These are phyloP conservation scores for Anthoceros angustus DNA, from an alignment of 225 moss, liverwort and hornwort species.

Conservation along the genomic window DNA sequence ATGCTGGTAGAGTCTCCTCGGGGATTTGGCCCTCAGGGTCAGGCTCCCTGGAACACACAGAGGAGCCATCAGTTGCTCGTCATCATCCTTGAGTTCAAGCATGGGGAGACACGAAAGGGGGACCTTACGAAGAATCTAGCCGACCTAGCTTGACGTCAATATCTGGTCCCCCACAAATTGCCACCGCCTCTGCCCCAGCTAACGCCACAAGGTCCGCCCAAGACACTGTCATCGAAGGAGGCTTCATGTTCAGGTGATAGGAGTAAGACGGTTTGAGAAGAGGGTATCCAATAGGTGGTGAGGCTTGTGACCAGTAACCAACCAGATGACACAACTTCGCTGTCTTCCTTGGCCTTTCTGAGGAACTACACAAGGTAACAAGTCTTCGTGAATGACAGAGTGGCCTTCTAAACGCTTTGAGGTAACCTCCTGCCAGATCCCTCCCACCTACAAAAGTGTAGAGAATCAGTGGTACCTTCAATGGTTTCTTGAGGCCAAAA, in stretches of 20 bases:
- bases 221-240: conserved; percentile 45
- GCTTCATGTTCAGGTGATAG: conserved; percentile 4
- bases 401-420: background rate
- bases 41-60: conserved; percentile 27
- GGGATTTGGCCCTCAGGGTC: conserved; percentile 92
- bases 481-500: conserved; percentile 52
- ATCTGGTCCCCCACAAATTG: conserved; percentile 72
- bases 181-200: conserved; percentile 78
- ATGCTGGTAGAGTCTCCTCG: conserved; percentile 57
- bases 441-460: background rate
- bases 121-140: conserved; percentile 56
- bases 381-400: background rate
- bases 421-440: too few relatives aligned
- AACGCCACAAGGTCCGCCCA: conserved; percentile 95
- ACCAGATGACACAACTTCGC: conserved; percentile 67
- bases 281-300: background rate
- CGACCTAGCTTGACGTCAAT: conserved; percentile 64
- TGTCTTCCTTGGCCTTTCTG: conserved; percentile 60
- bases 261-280: background rate
- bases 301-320: background rate
- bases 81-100: background rate
- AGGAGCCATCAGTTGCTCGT: background rate
- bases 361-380: conserved; percentile 27
- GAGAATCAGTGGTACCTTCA: conserved; percentile 36
- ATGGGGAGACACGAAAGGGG: background rate